Evolutionary conservation across 2,329 filamentous ascomycete genomes (phyloP).

Genomic region (Pyricularia grisea): DNA sequence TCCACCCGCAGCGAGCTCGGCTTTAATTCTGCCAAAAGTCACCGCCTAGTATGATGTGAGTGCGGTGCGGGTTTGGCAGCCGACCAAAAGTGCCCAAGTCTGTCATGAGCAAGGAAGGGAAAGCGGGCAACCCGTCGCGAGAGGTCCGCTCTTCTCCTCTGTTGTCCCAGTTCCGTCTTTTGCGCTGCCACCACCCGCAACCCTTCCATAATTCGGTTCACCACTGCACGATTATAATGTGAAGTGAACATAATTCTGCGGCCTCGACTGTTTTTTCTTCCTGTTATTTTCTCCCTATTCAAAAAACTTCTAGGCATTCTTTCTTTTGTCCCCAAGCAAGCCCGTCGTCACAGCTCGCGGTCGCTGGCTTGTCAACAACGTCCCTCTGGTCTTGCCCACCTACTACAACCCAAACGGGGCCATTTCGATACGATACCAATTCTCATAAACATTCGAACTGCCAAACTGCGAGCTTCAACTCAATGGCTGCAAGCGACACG

Average conservation of each 20-base stretch:
- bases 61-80: not conserved
- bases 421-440: not conserved
- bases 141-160: conserved; percentile 1
- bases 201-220: not conserved
- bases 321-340: not conserved
- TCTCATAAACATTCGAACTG: not conserved
- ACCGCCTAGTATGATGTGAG: not conserved
- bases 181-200: not conserved
- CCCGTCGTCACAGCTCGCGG: not conserved
- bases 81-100: not conserved
- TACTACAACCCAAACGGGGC: not conserved
- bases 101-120: not conserved
- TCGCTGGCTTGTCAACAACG: not conserved
- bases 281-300: not conserved
- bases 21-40: not conserved
- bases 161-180: not conserved
- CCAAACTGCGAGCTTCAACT: not conserved
- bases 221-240: not conserved
- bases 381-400: not conserved
- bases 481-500: conserved; percentile 41
- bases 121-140: not conserved
- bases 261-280: not conserved
- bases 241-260: not conserved
- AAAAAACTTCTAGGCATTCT: not conserved
- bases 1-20: not conserved